phyloP scores from a whole-genome alignment of 805 yeast genomes.

The Barnettozyma sucrosica region DNA sequence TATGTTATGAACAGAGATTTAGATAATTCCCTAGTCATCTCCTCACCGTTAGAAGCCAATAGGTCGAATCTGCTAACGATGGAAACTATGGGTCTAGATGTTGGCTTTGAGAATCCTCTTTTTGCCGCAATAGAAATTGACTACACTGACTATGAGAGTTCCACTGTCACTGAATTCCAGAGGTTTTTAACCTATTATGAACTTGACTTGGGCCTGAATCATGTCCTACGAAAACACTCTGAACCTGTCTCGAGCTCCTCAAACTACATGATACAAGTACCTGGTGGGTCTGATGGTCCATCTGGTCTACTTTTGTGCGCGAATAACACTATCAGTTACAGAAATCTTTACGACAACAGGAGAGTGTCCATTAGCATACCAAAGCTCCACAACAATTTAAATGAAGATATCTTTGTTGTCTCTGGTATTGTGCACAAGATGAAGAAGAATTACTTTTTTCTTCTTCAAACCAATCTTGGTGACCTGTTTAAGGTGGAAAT shows the following conservation, averaged over 20 bases:
- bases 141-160: constrained; percentile 33
- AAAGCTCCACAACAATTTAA: constrained; percentile 27
- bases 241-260: constrained; percentile 36
- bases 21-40: constrained; percentile 41
- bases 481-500: constrained; percentile 67
- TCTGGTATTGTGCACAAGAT: constrained; percentile 60
- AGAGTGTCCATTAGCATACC: constrained; percentile 52
- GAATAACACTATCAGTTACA: constrained; percentile 47
- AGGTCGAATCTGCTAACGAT: constrained; percentile 47
- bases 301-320: constrained; percentile 67
- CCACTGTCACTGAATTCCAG: constrained; percentile 20
- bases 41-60: constrained; percentile 72
- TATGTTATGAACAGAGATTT: constrained; percentile 53
- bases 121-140: constrained; percentile 78
- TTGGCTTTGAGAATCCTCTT: constrained; percentile 74
- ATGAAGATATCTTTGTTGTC: constrained; percentile 35
- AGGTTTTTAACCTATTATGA: constrained; percentile 62
- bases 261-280: constrained; percentile 56
- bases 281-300: constrained; percentile 66
- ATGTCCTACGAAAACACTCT: constrained; percentile 51
- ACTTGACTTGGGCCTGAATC: constrained; percentile 80
- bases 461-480: constrained; percentile 67
- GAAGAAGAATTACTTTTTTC: constrained; percentile 54
- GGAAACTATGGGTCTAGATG: constrained; percentile 56
- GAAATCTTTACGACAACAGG: constrained; percentile 32